Evolutionary conservation across 345 rosid genomes (phyloP), one percentile per base, ranked within the genome.

Genomic region (Sapria himalayana): DNA sequence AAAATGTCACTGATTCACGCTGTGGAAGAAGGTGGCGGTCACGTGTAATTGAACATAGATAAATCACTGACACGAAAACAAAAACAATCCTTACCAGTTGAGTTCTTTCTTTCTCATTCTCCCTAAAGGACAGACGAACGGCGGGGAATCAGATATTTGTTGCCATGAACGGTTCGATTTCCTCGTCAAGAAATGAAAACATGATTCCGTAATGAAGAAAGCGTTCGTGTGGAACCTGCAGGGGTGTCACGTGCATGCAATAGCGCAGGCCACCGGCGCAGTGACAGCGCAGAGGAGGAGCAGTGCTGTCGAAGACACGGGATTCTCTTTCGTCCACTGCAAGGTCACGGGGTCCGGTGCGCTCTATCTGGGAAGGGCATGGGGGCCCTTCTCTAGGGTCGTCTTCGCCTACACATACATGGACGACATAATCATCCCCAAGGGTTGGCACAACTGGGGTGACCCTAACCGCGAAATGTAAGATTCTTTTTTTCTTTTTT

Each of bases 361-460:
- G 1, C 70, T 89, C 4, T 89, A 70, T 47, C 71, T 89, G 9
- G 98, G 98, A 3, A 65, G 98, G 48, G 94, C 98, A 3, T 89
- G 98, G 98, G 94, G 98, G 22, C 84, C 98, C 13, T 89, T 89
- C 56, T 89, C 98, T 2, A 66, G 98, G 42, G 98, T 89, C 1
- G 69, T 89, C 57, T 89, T 89, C 56, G 98, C 98, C 22, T 89
- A 76, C 56, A 89, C 98, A 12, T 74, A 77, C 29, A 82, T 82
- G 98, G 98, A 89, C 62, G 45, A 74, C 70, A 79, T 89, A 46
- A 82, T 82, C 65, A 58, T 79, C 15, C 98, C 98, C 38, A 76
- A 62, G 58, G 98, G 98, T 45, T 89, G 98, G 98, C 64, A 71
- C 38, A 79, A 89, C 12, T 89, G 98, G 98, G 98, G 91, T 1